A percentile compares a stretch with the other conserved stretches of the same genome.
phyloP scores from a whole-genome alignment of 805 yeast genomes.

The Cyberlindnera maclurae region DNA sequence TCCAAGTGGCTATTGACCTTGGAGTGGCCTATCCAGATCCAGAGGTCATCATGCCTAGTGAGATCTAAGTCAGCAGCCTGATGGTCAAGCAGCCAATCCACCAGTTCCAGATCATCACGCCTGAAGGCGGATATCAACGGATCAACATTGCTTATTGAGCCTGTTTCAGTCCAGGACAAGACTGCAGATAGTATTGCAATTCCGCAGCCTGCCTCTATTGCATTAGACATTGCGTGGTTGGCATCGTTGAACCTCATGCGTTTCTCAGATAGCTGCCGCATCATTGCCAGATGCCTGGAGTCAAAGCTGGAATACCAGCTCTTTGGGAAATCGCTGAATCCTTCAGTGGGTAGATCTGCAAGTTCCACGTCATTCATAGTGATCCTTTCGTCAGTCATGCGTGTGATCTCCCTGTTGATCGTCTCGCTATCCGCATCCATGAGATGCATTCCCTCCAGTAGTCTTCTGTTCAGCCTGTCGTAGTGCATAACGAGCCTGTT shows the following conservation, averaged over 20 bases:
- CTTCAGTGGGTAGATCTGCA: slow-evolving; percentile 5
- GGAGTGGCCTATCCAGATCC: slow-evolving; percentile 12
- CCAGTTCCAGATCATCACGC: slow-evolving; percentile 4
- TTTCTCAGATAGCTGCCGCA: slow-evolving; percentile 7
- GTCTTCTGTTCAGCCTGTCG: slow-evolving; percentile 13
- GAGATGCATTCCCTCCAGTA: slow-evolving; percentile 9
- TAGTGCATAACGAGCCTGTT: slow-evolving; percentile 11
- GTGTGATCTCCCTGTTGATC: slow-evolving; percentile 11
- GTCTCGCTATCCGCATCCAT: slow-evolving; percentile 11
- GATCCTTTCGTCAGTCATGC: slow-evolving; percentile 16
- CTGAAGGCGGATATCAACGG: slow-evolving; percentile 17
- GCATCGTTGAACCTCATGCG: slow-evolving; percentile 8
- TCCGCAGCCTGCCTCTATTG: slow-evolving; percentile 4
- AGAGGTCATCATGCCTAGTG: slow-evolving; percentile 14
- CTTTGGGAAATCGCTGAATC: slow-evolving; percentile 11
- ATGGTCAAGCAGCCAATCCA: slow-evolving; percentile 15
- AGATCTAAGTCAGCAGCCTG: slow-evolving; percentile 2
- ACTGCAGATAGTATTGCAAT: background rate
- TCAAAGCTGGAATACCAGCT: slow-evolving; percentile 8
- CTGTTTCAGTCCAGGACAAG: slow-evolving; percentile 7
- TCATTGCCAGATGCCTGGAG: background rate
- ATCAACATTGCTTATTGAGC: slow-evolving; percentile 1
- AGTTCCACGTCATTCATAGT: slow-evolving; percentile 9
- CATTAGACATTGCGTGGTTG: slow-evolving; percentile 4
- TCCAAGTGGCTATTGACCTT: slow-evolving; percentile 7